Base-by-base conservation (phyloP, 352 stramenopile species). In the Hyaloperonospora brassicae region DNA sequence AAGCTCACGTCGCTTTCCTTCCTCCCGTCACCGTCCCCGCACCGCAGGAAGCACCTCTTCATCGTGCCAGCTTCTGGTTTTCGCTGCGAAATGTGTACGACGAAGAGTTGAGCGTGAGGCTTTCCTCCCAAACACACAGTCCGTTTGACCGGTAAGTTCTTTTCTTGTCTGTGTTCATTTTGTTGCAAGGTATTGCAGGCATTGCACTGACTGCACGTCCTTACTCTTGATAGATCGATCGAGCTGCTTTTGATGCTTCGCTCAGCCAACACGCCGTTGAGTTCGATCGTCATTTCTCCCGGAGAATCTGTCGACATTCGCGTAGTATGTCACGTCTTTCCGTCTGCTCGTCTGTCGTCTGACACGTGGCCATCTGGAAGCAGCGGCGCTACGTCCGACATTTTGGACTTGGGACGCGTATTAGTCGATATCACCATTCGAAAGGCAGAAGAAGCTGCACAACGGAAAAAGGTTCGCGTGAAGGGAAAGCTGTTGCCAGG, bases 11-110 rank as follows among this genome's bases (percentile, higher is more conserved):
- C 21, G 84, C 75, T 50, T 90, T 84, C 31, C 61, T 95, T 12
- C 77, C 83, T 34, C 81, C 82, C 40, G 60, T 93, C 2, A 84
- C 74, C 6, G 70, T 93, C 5, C 85, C 85, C 21, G 77, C 82
- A 22, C 59, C 66, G 11, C 57, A 70, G 17, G 81, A 93, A 43
- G 51, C 61, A 22, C 59, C 66, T n/a, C 72, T 60, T 1, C 62
- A 84, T 17, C 76, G 72, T 44, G 72, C 74, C 4, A 91, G 72
- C 55, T 90, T 93, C 47, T 89, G 85, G 85, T 89, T 92, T 57
- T 86, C 78, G 14, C 40, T 95, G 21, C 76, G 73, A 50, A 95
- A 95, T 57, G 73, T 95, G 25, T 93, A 88, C 59, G 85, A 95
- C 44, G 81, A 92, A 72, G 83, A 91, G 17, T 52, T 95, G 41